phyloP scores from a whole-genome alignment of 1,284 basidiomycete genomes.

The Tremellales sp. region DNA sequence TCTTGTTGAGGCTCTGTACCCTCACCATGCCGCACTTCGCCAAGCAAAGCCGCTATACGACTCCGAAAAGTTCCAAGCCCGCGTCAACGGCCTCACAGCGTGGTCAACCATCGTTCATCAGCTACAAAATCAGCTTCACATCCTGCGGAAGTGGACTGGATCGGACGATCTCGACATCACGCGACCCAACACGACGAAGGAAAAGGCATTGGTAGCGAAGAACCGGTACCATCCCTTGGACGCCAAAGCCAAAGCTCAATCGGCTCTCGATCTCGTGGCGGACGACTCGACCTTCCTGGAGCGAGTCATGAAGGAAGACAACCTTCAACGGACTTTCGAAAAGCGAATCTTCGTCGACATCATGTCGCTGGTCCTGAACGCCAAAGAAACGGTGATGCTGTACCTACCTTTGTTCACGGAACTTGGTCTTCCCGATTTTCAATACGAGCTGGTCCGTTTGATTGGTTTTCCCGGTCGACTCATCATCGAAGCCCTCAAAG shows the following conservation, averaged over 20 bases:
- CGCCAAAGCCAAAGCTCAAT: slow-evolving; percentile 30
- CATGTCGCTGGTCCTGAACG: slow-evolving; percentile 77
- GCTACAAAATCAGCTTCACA: slow-evolving; percentile 68
- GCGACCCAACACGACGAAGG: slow-evolving; percentile 64
- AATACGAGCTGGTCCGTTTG: slow-evolving; percentile 84
- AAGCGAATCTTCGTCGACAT: slow-evolving; percentile 86
- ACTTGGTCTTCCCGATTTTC: slow-evolving; percentile 90
- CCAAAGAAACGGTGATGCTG: slow-evolving; percentile 81
- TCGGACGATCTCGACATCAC: slow-evolving; percentile 84
- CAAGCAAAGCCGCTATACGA: slow-evolving; percentile 69
- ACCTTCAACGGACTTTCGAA: slow-evolving; percentile 88
- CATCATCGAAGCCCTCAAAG: slow-evolving; percentile 82
- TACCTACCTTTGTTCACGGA: slow-evolving; percentile 50
- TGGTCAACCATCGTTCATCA: slow-evolving; percentile 81
- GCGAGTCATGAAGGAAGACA: slow-evolving; percentile 91
- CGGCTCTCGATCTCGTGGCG: slow-evolving; percentile 34
- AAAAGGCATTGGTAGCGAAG: slow-evolving; percentile 45
- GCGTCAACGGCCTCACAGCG: slow-evolving; percentile 79
- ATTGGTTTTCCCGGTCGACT: slow-evolving; percentile 94
- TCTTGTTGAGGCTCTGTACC: slow-evolving; percentile 80
- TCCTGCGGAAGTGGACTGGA: slow-evolving; percentile 85
- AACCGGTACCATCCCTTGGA: slow-evolving; percentile 41
- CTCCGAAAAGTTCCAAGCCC: slow-evolving; percentile 64
- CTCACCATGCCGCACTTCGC: slow-evolving; percentile 73
- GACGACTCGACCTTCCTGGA: slow-evolving; percentile 84